These are phyloP conservation scores for Knoxdaviesia proteae DNA, from an alignment of 2,329 filamentous ascomycete genomes.

Conservation along the genomic window DNA sequence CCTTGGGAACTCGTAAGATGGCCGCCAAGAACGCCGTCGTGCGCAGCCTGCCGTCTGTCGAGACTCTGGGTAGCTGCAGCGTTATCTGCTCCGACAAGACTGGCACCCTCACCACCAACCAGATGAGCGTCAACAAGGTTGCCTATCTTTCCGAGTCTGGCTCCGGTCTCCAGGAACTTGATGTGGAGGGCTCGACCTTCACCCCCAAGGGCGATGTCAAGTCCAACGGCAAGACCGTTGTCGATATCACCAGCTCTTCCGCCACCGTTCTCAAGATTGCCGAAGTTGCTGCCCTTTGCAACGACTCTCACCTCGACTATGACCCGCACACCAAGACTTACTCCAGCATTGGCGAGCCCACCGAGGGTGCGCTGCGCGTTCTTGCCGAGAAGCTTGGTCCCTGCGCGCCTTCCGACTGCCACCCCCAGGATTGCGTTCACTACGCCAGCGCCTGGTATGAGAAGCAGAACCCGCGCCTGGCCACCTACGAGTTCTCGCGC, in stretches of 20 bases:
- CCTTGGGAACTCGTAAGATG: conserved; percentile 94
- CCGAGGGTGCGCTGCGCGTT: conserved; percentile 79
- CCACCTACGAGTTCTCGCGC: conserved; percentile 90
- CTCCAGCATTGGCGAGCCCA: conserved; percentile 78
- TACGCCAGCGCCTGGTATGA: conserved; percentile 74
- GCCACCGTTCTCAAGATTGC: conserved; percentile 61
- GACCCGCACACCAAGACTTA: conserved; percentile 57
- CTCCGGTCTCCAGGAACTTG: conserved; percentile 58
- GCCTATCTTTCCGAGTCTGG: conserved; percentile 63
- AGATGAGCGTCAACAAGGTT: conserved; percentile 95
- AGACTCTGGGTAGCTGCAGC: conserved; percentile 95
- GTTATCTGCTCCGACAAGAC: conserved; percentile 99
- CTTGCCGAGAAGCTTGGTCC: conserved; percentile 90
- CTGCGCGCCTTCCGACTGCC: conserved; percentile 33
- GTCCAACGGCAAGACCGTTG: conserved; percentile 43
- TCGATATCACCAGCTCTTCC: conserved; percentile 50
- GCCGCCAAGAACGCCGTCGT: conserved; percentile 96
- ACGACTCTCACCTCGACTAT: conserved; percentile 67
- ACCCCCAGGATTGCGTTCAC: conserved; percentile 48
- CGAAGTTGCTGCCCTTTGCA: conserved; percentile 59
- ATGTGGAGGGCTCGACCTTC: conserved; percentile 86
- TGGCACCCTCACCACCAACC: conserved; percentile 91
- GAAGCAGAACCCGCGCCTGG: conserved; percentile 48
- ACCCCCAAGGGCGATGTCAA: conserved; percentile 59
- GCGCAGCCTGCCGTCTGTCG: conserved; percentile 84